Conservation (phyloP, 352 stramenopile genomes). For the Phytopythium boreale region DNA sequence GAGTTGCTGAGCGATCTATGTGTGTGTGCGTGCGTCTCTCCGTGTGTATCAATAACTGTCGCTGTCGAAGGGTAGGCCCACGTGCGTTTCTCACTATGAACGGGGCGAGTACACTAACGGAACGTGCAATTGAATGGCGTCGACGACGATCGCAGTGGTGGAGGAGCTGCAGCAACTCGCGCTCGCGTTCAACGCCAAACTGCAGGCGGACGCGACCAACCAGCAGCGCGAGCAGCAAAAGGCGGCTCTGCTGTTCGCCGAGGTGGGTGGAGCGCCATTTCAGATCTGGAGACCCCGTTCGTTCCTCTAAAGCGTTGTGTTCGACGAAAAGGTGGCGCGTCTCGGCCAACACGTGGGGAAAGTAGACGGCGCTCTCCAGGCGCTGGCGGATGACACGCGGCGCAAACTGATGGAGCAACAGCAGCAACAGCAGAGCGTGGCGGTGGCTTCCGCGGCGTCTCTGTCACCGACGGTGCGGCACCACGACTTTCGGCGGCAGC, state of each 20-base stretch:
- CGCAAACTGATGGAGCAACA: slow-evolving; percentile 43
- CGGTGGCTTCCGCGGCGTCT: slow-evolving; percentile 9
- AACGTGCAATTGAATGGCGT: neutral
- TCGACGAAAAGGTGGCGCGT: slow-evolving; percentile 22
- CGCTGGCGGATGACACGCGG: slow-evolving; percentile 28
- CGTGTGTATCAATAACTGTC: neutral
- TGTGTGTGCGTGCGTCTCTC: neutral
- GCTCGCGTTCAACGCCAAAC: slow-evolving; percentile 51
- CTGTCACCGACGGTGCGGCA: slow-evolving; percentile 12
- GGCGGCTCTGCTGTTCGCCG: slow-evolving; percentile 60
- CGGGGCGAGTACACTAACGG: neutral
- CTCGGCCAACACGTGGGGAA: slow-evolving; percentile 48
- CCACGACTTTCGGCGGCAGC: slow-evolving; percentile 12
- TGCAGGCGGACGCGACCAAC: slow-evolving; percentile 42
- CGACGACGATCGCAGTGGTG: slow-evolving; percentile 16
- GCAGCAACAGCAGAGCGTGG: slow-evolving; percentile 30
- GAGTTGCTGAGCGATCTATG: neutral
- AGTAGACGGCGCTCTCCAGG: slow-evolving; percentile 27
- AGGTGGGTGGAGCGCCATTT: slow-evolving; percentile 15
- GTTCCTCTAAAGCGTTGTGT: neutral
- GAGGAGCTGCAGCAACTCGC: slow-evolving; percentile 59
- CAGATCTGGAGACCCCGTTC: neutral
- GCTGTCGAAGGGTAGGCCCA: slow-evolving; percentile 1
- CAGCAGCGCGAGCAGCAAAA: slow-evolving; percentile 75
- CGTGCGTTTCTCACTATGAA: neutral